Percentiles rank a stretch among this genome's conserved stretches.
Conservation (phyloP, 768 basidiomycete genomes). For the Boletus rubescentipes region DNA sequence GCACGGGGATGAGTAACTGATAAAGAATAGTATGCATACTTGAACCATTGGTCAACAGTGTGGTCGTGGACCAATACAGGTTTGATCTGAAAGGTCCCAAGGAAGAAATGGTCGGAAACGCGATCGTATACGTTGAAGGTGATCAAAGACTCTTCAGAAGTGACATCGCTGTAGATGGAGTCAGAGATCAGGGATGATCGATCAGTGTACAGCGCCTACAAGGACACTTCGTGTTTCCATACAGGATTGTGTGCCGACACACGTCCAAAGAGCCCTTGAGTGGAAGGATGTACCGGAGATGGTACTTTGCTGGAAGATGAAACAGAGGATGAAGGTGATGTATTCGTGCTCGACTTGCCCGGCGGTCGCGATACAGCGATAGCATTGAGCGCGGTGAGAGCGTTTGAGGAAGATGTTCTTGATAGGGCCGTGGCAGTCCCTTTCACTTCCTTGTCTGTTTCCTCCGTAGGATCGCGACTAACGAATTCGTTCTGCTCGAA, state of each 20-base stretch:
- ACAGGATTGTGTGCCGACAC: slow-evolving; percentile 84
- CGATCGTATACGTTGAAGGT: slow-evolving; percentile 93
- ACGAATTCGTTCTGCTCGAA: slow-evolving; percentile 99
- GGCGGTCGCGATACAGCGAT: slow-evolving; percentile 50
- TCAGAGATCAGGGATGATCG: slow-evolving; percentile 19
- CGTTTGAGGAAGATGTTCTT: slow-evolving; percentile 58
- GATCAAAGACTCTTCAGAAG: slow-evolving; percentile 79
- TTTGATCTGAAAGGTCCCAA: slow-evolving; percentile 90
- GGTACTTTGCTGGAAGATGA: slow-evolving; percentile 39
- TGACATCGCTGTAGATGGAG: slow-evolving; percentile 75
- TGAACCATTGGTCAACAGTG: slow-evolving; percentile 96
- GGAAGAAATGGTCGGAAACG: slow-evolving; percentile 78
- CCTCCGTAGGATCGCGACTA: slow-evolving; percentile 82
- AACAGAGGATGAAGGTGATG: slow-evolving; percentile 44
- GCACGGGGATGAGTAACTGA: slow-evolving; percentile 14
- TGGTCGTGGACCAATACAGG: slow-evolving; percentile 90
- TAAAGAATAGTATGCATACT: slow-evolving; percentile 52
- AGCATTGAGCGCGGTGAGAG: slow-evolving; percentile 64
- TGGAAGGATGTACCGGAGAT: slow-evolving; percentile 28
- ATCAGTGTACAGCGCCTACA: slow-evolving; percentile 57
- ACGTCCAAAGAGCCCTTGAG: slow-evolving; percentile 57
- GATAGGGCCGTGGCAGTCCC: slow-evolving; percentile 65
- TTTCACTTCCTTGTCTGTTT: slow-evolving; percentile 86
- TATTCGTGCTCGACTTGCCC: slow-evolving; percentile 42
- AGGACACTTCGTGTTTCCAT: slow-evolving; percentile 99